phyloP scores from a whole-genome alignment of 2,329 filamentous ascomycete genomes.

The Diaporthe humulicola region DNA sequence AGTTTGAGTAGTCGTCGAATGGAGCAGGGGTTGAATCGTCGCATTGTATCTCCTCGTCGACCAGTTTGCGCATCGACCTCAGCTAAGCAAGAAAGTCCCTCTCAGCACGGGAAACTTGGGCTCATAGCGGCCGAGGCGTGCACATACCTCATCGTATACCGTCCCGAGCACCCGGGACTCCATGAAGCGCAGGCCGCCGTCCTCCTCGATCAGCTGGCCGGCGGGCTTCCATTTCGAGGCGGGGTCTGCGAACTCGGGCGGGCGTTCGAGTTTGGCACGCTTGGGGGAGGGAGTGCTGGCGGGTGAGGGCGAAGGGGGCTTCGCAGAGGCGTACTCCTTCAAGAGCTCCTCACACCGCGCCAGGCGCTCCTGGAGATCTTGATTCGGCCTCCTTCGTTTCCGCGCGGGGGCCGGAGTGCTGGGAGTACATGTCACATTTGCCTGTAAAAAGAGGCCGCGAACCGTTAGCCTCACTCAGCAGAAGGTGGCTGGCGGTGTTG shows the following conservation, averaged over 20 bases:
- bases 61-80: constrained; percentile 70
- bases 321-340: constrained; percentile 66
- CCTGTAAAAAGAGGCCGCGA: constrained; percentile 51
- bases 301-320: constrained; percentile 42
- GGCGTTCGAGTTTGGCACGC: constrained; percentile 28
- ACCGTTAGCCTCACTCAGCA: constrained; percentile 20
- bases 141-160: constrained; percentile 67
- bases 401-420: constrained; percentile 72
- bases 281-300: constrained; percentile 40
- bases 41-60: constrained; percentile 62
- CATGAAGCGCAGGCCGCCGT: constrained; percentile 68
- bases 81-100: constrained; percentile 53
- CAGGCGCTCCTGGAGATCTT: constrained; percentile 72
- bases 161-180: constrained; percentile 68
- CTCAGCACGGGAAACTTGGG: constrained; percentile 38
- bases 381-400: constrained; percentile 70
- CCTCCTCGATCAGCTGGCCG: constrained; percentile 68
- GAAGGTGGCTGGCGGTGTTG: background rate
- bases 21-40: constrained; percentile 38
- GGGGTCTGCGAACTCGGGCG: constrained; percentile 49
- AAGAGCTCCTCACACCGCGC: constrained; percentile 70
- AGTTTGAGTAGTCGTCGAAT: constrained; percentile 32
- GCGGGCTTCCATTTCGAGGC: constrained; percentile 57
- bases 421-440: constrained; percentile 70
- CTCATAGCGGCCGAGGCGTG: background rate